These are phyloP conservation scores for Metroxylon sagu DNA, from an alignment of 176 grass and related monocot species.

Conservation along the genomic window DNA sequence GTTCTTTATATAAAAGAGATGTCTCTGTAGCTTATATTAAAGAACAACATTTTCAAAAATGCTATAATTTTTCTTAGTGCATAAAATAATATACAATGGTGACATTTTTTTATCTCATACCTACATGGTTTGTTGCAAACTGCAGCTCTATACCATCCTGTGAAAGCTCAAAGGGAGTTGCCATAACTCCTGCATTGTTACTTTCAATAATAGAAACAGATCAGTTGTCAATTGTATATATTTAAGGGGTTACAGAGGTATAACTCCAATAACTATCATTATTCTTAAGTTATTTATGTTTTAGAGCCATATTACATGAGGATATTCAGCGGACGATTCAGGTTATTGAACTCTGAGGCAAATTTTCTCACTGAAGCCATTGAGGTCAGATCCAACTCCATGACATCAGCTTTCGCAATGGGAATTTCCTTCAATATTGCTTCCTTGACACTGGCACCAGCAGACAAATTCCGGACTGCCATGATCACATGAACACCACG, in stretches of 20 bases:
- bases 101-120: slow-evolving; percentile 11
- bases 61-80: too few relatives aligned
- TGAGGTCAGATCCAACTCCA: slow-evolving; percentile 76
- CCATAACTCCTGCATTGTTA: slow-evolving; percentile 90
- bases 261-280: too few relatives aligned
- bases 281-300: too few relatives aligned
- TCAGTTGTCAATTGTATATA: not conserved
- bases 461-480: slow-evolving; percentile 44
- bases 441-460: slow-evolving; percentile 30
- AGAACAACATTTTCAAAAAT: too few relatives aligned
- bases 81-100: not conserved
- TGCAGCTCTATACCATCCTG: slow-evolving; percentile 90
- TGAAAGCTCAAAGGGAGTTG: slow-evolving; percentile 69
- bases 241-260: too few relatives aligned
- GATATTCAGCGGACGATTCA: slow-evolving; percentile 68
- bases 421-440: slow-evolving; percentile 43
- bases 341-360: slow-evolving; percentile 36
- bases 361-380: slow-evolving; percentile 63
- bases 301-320: slow-evolving; percentile 46
- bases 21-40: too few relatives aligned
- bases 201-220: slow-evolving; percentile 26
- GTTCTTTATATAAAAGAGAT: too few relatives aligned
- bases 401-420: slow-evolving; percentile 41
- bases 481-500: slow-evolving; percentile 73
- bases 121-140: slow-evolving; percentile 91